Percentiles rank a stretch among this genome's conserved stretches.
These are phyloP conservation scores for Paraphaeosphaeria sporulosa DNA, from an alignment of 2,329 filamentous ascomycete species.

Conservation along the genomic window DNA sequence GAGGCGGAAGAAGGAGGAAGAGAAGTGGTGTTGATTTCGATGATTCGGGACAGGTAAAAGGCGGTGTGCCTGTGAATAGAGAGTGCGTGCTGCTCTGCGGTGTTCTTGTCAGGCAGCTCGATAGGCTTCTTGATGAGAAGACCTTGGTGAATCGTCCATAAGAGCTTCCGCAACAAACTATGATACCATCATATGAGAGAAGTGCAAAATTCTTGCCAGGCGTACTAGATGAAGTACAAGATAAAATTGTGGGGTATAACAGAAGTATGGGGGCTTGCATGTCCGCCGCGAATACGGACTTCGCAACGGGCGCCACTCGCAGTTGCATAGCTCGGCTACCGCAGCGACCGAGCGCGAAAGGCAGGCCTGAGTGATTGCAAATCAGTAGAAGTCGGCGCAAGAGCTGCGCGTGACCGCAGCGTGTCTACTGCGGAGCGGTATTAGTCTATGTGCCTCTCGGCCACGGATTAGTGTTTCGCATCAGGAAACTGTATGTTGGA, in stretches of 20 bases:
- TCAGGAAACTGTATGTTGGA: not conserved
- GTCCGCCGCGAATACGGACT: constrained; percentile 5
- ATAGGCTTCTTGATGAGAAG: too few relatives aligned
- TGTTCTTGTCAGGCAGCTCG: too few relatives aligned
- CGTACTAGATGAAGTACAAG: not conserved
- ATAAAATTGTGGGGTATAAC: not conserved
- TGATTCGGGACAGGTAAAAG: too few relatives aligned
- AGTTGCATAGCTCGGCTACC: not conserved
- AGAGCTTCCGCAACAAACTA: too few relatives aligned
- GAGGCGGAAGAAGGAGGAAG: too few relatives aligned
- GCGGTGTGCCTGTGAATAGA: too few relatives aligned
- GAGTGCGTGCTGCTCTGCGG: too few relatives aligned
- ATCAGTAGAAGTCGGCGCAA: not conserved
- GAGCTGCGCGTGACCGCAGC: not conserved
- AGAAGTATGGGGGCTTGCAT: not conserved
- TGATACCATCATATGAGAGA: too few relatives aligned
- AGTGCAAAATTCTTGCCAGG: too few relatives aligned
- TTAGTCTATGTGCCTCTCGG: not conserved
- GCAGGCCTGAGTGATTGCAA: not conserved
- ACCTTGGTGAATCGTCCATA: too few relatives aligned
- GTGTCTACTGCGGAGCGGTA: not conserved
- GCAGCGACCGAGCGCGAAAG: constrained; percentile 1
- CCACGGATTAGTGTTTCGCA: not conserved
- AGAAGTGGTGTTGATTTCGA: too few relatives aligned
- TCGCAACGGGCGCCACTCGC: not conserved